These are phyloP conservation scores for Grosmannia clavigera DNA, from an alignment of 2,329 filamentous ascomycete genomes.

Conservation along the genomic window DNA sequence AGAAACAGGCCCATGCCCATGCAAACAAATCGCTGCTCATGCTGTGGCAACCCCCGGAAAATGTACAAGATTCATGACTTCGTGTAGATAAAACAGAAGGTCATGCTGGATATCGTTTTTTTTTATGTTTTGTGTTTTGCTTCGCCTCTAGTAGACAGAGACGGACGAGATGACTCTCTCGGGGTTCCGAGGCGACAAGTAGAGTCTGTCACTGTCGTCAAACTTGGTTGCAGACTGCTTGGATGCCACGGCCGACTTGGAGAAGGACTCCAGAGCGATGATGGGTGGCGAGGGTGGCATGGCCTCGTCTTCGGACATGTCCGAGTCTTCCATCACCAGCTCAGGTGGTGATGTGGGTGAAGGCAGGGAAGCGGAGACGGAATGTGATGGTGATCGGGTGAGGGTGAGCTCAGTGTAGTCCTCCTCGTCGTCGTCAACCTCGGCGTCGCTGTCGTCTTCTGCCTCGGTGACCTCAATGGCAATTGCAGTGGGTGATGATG, in stretches of 20 bases:
- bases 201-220: constrained; percentile 40
- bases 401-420: constrained; percentile 54
- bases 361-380: constrained; percentile 35
- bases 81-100: neutral
- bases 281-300: constrained; percentile 60
- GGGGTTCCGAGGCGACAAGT: constrained; percentile 38
- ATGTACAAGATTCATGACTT: neutral
- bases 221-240: constrained; percentile 12
- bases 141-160: constrained; percentile 36
- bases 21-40: neutral
- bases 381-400: constrained; percentile 56
- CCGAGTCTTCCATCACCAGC: constrained; percentile 47
- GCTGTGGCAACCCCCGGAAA: neutral
- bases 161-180: constrained; percentile 40
- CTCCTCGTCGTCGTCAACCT: constrained; percentile 48
- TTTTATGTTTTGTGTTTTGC: neutral
- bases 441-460: constrained; percentile 23
- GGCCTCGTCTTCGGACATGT: constrained; percentile 54
- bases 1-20: neutral
- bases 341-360: constrained; percentile 46
- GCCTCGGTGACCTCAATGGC: constrained; percentile 19
- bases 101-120: neutral
- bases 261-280: constrained; percentile 44
- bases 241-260: constrained; percentile 17
- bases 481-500: constrained; percentile 16